phyloP scores from a whole-genome alignment of 495 filamentous ascomycete genomes.

The Aspergillus kassunensis region DNA sequence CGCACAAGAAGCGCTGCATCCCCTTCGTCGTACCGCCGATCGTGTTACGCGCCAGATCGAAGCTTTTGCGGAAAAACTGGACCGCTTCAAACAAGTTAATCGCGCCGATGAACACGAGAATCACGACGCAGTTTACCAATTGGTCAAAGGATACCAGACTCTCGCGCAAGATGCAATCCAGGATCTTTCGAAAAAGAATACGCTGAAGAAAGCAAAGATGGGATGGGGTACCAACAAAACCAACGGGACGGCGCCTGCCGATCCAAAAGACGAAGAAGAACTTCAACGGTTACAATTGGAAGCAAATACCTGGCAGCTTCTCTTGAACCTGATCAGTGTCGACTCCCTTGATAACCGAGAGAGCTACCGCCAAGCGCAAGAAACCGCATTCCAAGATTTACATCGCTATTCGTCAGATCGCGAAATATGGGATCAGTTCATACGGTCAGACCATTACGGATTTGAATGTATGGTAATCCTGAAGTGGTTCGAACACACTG shows the following conservation, averaged over 20 bases:
- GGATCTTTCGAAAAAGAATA: constrained; percentile 36
- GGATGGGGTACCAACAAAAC: constrained; percentile 24
- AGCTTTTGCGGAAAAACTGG: constrained; percentile 62
- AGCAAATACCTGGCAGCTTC: constrained; percentile 83
- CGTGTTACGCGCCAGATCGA: constrained; percentile 61
- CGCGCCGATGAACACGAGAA: constrained; percentile 32
- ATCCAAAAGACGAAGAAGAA: constrained; percentile 50
- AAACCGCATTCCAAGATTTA: constrained; percentile 39
- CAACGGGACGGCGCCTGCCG: constrained; percentile 31
- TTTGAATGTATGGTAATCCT: constrained; percentile 70
- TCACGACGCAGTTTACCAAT: constrained; percentile 40
- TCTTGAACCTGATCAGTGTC: constrained; percentile 59
- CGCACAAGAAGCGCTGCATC: constrained; percentile 49
- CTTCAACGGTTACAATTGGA: constrained; percentile 62
- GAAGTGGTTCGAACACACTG: constrained; percentile 76
- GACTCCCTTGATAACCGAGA: constrained; percentile 37
- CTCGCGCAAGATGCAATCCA: constrained; percentile 39
- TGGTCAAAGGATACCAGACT: constrained; percentile 42
- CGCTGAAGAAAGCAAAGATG: constrained; percentile 32
- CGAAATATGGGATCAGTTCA: constrained; percentile 61
- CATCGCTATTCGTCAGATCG: constrained; percentile 58
- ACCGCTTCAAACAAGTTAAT: constrained; percentile 49
- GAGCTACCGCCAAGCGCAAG: constrained; percentile 33
- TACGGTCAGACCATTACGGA: constrained; percentile 63
- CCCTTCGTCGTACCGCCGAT: constrained; percentile 55